These are phyloP conservation scores for Citrus cavaleriei DNA, from an alignment of 345 rosid genomes.

Conservation along the genomic window DNA sequence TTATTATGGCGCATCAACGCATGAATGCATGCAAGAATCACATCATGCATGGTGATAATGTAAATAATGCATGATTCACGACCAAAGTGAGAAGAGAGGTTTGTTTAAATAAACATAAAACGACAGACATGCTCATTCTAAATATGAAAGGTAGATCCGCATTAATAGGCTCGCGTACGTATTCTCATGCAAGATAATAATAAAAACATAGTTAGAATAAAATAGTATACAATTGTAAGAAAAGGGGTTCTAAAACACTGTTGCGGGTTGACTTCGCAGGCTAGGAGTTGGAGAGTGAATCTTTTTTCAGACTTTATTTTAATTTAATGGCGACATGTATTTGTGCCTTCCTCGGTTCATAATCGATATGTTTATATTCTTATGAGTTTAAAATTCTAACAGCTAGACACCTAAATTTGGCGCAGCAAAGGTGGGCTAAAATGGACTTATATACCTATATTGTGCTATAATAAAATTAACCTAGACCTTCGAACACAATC, in stretches of 20 bases:
- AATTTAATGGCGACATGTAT: neutral
- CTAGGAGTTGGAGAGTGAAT: slow-evolving; percentile 25
- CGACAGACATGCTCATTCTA: slow-evolving; percentile 60
- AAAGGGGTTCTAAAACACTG: slow-evolving; percentile 20
- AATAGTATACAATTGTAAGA: neutral
- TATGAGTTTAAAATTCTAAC: too few relatives aligned
- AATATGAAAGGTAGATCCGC: slow-evolving; percentile 32
- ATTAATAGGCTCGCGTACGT: slow-evolving; percentile 40
- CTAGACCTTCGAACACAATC: neutral
- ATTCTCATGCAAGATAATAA: slow-evolving; percentile 36
- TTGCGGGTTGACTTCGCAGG: slow-evolving; percentile 34
- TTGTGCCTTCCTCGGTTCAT: neutral
- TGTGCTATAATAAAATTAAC: too few relatives aligned
- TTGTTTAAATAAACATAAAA: slow-evolving; percentile 14
- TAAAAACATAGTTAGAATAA: neutral
- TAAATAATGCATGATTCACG: slow-evolving; percentile 9
- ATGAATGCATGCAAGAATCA: neutral
- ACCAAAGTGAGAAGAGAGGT: neutral
- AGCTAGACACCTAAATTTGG: too few relatives aligned
- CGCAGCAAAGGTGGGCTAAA: too few relatives aligned
- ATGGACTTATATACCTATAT: too few relatives aligned
- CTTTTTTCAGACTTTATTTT: slow-evolving; percentile 14
- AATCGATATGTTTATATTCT: too few relatives aligned
- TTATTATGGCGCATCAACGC: neutral
- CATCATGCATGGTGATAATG: neutral